Evolutionary conservation across 305 asterid species (phyloP).

Genomic region (Rubia tinctorum): DNA sequence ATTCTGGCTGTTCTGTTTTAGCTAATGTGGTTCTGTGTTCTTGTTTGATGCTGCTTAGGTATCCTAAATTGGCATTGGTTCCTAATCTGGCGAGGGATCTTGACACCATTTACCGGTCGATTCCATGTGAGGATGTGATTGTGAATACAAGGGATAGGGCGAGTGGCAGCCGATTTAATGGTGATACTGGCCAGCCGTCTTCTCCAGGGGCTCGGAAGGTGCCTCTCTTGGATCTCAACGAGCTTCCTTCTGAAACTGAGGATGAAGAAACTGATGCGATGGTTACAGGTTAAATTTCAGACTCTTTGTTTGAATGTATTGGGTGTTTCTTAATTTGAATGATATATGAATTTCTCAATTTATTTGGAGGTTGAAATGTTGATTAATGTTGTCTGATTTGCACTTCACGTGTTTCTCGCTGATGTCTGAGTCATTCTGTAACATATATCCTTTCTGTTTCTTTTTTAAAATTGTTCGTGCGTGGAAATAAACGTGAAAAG

Average conservation of each 20-base stretch:
- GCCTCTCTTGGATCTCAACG: slow-evolving; percentile 30
- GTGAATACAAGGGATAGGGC: neutral
- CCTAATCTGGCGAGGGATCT: slow-evolving; percentile 31
- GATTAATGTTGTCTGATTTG: neutral
- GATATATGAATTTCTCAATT: neutral
- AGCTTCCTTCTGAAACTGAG: slow-evolving; percentile 25
- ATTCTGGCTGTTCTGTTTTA: neutral
- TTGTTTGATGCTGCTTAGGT: slow-evolving; percentile 15
- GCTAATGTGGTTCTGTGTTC: neutral
- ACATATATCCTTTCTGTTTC: neutral
- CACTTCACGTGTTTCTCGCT: neutral
- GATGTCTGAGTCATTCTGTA: neutral
- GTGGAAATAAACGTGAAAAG: neutral
- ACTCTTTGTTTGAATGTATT: slow-evolving; percentile 12
- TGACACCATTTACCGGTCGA: slow-evolving; percentile 16
- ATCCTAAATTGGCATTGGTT: slow-evolving; percentile 24
- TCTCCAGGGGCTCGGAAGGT: neutral
- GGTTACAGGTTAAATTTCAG: slow-evolving; percentile 25
- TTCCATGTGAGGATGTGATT: neutral
- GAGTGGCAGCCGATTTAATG: neutral
- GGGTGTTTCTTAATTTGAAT: neutral
- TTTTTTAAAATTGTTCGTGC: neutral
- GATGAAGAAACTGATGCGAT: slow-evolving; percentile 19
- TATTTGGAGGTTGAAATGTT: neutral
- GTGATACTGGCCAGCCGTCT: neutral